A percentile compares a stretch with the other conserved stretches of the same genome.
These are phyloP conservation scores for Phoma sp. DNA, from an alignment of 2,329 filamentous ascomycete species.

Conservation along the genomic window DNA sequence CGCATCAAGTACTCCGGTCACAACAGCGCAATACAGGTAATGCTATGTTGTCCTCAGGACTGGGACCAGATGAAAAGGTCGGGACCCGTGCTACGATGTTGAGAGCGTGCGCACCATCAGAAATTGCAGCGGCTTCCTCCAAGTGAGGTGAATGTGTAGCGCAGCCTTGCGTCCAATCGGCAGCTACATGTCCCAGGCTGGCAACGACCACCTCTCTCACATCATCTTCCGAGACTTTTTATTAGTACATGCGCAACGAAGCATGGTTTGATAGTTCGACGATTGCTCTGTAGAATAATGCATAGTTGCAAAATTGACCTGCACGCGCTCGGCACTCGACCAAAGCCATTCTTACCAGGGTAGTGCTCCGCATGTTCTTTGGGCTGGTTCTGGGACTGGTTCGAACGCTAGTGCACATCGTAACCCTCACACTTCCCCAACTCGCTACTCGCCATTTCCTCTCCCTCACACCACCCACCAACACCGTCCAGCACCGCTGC, in stretches of 20 bases:
- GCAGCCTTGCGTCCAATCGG: slow-evolving; percentile 11
- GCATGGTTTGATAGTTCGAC: too few relatives aligned
- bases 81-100: too few relatives aligned
- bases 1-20: not conserved
- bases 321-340: slow-evolving; percentile 3
- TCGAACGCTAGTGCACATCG: slow-evolving; percentile 13
- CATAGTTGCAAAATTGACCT: not conserved
- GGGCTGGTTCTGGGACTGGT: not conserved
- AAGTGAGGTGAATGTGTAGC: slow-evolving; percentile 9
- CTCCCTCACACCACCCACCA: slow-evolving; percentile 7
- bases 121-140: not conserved
- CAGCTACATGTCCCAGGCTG: slow-evolving; percentile 1
- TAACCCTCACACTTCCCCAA: slow-evolving; percentile 16
- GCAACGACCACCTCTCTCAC: slow-evolving; percentile 1
- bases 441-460: slow-evolving; percentile 17
- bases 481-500: slow-evolving; percentile 6
- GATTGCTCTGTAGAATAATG: not conserved
- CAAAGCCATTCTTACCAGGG: slow-evolving; percentile 8
- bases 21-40: not conserved
- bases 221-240: too few relatives aligned
- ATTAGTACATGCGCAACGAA: not conserved
- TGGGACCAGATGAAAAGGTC: too few relatives aligned
- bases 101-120: not conserved
- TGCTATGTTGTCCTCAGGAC: not conserved
- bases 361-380: slow-evolving; percentile 18